Base-by-base conservation (phyloP, 2,329 filamentous ascomycete genomes). In the Macrophomina phaseolina region DNA sequence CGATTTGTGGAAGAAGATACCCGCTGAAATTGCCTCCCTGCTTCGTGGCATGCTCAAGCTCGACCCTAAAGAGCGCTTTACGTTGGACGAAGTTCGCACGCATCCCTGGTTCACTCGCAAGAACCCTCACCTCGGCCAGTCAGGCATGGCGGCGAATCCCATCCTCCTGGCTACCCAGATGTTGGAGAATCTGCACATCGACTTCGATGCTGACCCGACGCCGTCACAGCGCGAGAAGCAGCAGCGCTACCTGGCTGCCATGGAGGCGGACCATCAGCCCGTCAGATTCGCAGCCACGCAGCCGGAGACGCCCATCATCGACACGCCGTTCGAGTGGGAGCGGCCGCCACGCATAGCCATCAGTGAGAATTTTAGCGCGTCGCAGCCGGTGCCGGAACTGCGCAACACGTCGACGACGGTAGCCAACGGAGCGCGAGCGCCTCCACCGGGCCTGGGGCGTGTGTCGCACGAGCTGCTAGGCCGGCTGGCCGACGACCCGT, bases 61-160 rank as follows among this genome's bases (percentile, higher is more conserved):
- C 65, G 89, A 97, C 65, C 83, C 91, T 0, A 76, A 77, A 5
- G 89, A 87, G 70, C 89, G 95, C 49, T 97, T 97, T 81, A 90
- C 87, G n/a, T 90, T 98, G 71, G 87, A 91, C 61, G 89, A 93
- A 73, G 90, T 99, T 70, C 91, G 93, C 68, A 89, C 91, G 70
- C 95, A 99, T 79, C 94, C 94, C 1, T 99, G 95, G 95, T 97
- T 93, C 77, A 97, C 92, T 3, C 87, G 92, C 53, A 85, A 85
- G 68, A 99, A 98, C 77, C 86, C 85, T 38, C 90, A 93, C 72
- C 84, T 98, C 60, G 88, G 89, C 4, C 75, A 86, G 0, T 90
- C 93, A 68, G 94, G 94, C 71, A 88, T 85, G 70, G 85, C 94
- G 40, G 86, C 86, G 11, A 92, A 98, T 73, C 92, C 92, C 0